Conservation (phyloP, 2,329 filamentous ascomycete genomes). For the Coniochaeta sp. region DNA sequence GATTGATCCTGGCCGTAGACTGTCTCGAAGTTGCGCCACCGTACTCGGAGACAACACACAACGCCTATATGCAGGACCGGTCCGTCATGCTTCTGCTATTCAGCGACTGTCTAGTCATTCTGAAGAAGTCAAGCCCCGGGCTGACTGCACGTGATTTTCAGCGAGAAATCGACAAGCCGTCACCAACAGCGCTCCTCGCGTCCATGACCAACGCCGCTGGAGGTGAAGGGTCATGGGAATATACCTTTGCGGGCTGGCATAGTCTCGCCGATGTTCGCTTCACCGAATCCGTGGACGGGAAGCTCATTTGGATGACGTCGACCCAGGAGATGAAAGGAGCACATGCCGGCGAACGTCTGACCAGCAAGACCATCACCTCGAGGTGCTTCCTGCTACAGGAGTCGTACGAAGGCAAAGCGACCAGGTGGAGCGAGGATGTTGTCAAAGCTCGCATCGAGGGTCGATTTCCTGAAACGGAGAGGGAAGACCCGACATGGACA, state of each 20-base stretch:
- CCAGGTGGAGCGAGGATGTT: constrained; percentile 75
- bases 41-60: constrained; percentile 38
- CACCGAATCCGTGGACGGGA: constrained; percentile 60
- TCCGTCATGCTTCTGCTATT: constrained; percentile 77
- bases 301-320: constrained; percentile 61
- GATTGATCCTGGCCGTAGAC: constrained; percentile 75
- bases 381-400: constrained; percentile 67
- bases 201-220: constrained; percentile 57
- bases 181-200: constrained; percentile 52
- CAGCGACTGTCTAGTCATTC: constrained; percentile 68
- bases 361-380: constrained; percentile 46
- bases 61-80: constrained; percentile 35
- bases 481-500: constrained; percentile 75
- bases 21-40: constrained; percentile 70
- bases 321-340: constrained; percentile 51
- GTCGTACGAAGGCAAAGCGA: constrained; percentile 68
- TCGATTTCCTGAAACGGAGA: constrained; percentile 74
- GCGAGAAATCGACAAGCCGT: constrained; percentile 78
- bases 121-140: constrained; percentile 60
- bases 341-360: constrained; percentile 37
- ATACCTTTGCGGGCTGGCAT: constrained; percentile 69
- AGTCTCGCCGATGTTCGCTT: constrained; percentile 63
- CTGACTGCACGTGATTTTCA: constrained; percentile 69
- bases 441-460: constrained; percentile 80
- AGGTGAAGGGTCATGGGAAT: constrained; percentile 57